These are phyloP conservation scores for Blechomonas ayalai DNA, from an alignment of 208 protist species.

Conservation along the genomic window DNA sequence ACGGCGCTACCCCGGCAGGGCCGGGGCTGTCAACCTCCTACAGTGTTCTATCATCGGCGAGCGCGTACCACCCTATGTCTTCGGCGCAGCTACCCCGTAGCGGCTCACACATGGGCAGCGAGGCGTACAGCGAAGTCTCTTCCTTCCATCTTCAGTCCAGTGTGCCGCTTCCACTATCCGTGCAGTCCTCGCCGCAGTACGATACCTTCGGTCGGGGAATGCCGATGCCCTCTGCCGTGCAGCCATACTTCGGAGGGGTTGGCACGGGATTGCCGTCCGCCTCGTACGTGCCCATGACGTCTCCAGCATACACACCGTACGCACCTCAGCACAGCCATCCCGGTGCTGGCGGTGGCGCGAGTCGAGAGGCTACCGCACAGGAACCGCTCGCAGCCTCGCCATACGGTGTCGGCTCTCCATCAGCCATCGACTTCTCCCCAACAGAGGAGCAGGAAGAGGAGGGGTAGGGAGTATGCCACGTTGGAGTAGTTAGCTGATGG, in stretches of 20 bases:
- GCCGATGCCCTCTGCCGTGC: not conserved
- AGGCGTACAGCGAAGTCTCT: slow-evolving; percentile 43
- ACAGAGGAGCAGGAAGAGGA: slow-evolving; percentile 51
- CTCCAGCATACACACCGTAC: slow-evolving; percentile 11
- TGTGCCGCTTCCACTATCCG: slow-evolving; percentile 8
- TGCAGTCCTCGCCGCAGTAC: slow-evolving; percentile 12
- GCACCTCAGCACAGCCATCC: not conserved
- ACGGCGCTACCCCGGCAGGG: not conserved
- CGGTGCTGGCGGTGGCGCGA: too few relatives aligned
- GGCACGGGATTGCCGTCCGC: slow-evolving; percentile 11
- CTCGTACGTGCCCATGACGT: slow-evolving; percentile 10
- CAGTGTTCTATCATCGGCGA: slow-evolving; percentile 31
- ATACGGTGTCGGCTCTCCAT: too few relatives aligned
- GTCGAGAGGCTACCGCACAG: too few relatives aligned
- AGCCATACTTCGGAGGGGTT: slow-evolving; percentile 8
- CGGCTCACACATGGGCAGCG: slow-evolving; percentile 5
- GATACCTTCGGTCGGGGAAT: not conserved
- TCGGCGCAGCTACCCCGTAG: slow-evolving; percentile 5
- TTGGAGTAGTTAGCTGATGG: too few relatives aligned
- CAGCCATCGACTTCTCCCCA: slow-evolving; percentile 45
- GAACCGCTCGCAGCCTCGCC: too few relatives aligned
- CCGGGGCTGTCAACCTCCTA: slow-evolving; percentile 14
- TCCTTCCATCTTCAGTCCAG: slow-evolving; percentile 76
- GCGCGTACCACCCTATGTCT: not conserved
- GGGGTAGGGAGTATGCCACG: slow-evolving; percentile 7